Percentiles rank a stretch among this genome's conserved stretches.
Evolutionary conservation across 108 stramenopile genomes (phyloP).

Genomic region (Skeletonema potamos): DNA sequence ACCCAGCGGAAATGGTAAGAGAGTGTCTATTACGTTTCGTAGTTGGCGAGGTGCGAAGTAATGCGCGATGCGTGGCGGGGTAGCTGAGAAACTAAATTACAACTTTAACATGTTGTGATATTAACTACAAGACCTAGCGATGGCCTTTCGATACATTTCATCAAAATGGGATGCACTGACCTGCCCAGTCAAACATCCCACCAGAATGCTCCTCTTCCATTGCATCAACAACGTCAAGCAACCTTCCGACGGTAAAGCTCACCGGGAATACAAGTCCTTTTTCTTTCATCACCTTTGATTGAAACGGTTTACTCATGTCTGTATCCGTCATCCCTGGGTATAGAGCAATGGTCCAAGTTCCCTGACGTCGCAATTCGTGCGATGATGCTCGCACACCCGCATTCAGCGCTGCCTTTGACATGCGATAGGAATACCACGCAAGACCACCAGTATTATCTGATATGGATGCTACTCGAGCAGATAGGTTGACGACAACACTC

Average conservation of each 20-base stretch:
- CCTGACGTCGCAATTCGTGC: slow-evolving; percentile 54
- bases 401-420: slow-evolving; percentile 72
- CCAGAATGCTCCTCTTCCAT: slow-evolving; percentile 43
- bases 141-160: background rate
- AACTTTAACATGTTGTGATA: no score
- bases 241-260: slow-evolving; percentile 36
- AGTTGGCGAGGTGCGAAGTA: slow-evolving; percentile 3
- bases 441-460: slow-evolving; percentile 59
- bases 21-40: slow-evolving; percentile 52
- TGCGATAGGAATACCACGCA: slow-evolving; percentile 80
- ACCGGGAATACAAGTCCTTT: slow-evolving; percentile 47
- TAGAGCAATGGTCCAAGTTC: slow-evolving; percentile 55
- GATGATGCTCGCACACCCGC: slow-evolving; percentile 48
- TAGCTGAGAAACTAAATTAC: background rate
- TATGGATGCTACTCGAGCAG: slow-evolving; percentile 68
- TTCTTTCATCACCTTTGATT: slow-evolving; percentile 33
- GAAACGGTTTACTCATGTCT: slow-evolving; percentile 66
- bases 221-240: slow-evolving; percentile 37
- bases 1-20: slow-evolving; percentile 19
- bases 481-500: slow-evolving; percentile 62
- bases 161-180: slow-evolving; percentile 11
- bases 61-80: background rate
- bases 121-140: background rate
- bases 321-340: slow-evolving; percentile 81
- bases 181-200: slow-evolving; percentile 43